Percentiles rank a stretch among this genome's conserved stretches.
phyloP scores from a whole-genome alignment of 305 asterid genomes.

The Coffea humblotiana region DNA sequence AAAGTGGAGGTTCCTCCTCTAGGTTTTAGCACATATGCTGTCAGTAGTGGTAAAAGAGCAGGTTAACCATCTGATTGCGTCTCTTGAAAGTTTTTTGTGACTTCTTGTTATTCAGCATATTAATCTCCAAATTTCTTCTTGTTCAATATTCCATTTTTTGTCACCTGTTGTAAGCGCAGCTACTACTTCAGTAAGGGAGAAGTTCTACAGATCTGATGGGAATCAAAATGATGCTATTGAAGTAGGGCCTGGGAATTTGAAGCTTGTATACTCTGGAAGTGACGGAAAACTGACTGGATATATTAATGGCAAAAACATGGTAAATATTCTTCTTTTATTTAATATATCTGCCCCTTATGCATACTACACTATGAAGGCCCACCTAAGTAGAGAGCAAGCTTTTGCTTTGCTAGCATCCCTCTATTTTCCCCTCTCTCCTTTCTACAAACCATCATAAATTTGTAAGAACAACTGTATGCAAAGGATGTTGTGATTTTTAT shows the following conservation, averaged over 20 bases:
- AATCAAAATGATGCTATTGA: conserved; percentile 52
- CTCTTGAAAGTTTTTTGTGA: conserved; percentile 16
- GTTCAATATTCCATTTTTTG: not conserved
- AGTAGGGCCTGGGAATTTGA: conserved; percentile 82
- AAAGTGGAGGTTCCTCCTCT: conserved; percentile 78
- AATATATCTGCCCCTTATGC: not conserved
- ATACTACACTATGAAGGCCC: not conserved
- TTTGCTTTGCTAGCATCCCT: not conserved
- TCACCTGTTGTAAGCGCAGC: conserved; percentile 36
- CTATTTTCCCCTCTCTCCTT: not conserved
- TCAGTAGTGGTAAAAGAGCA: conserved; percentile 48
- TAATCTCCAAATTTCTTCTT: not conserved
- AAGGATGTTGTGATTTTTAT: not conserved
- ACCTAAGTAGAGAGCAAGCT: not conserved
- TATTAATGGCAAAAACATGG: conserved; percentile 61
- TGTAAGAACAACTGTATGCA: not conserved
- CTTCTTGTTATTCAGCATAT: not conserved
- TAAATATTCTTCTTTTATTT: conserved; percentile 22
- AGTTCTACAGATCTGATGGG: conserved; percentile 35
- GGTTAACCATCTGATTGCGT: conserved; percentile 37
- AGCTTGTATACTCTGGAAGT: conserved; percentile 65
- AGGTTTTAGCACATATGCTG: conserved; percentile 76
- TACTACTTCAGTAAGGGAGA: conserved; percentile 43
- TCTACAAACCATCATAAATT: too few species aligned
- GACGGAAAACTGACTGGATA: conserved; percentile 67